Evolutionary conservation across 1,139 yeast genomes (phyloP).

Genomic region (Pneumocystis wakefieldiae): DNA sequence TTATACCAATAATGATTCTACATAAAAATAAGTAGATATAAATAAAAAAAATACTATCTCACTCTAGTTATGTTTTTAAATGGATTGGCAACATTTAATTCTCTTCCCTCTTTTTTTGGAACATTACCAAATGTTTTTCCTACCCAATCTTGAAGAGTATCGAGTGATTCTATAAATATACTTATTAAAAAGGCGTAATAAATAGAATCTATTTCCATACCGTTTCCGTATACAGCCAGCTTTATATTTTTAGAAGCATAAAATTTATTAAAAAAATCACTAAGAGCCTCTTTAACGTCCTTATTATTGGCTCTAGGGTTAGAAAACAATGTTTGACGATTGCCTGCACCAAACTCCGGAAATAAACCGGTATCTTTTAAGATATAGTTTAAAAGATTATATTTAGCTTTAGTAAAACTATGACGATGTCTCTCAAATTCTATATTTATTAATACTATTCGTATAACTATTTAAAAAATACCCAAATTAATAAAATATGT

Average conservation of each 20-base stretch:
- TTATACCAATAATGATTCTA: constrained; percentile 55
- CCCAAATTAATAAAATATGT: constrained; percentile 91
- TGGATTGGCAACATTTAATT: constrained; percentile 30
- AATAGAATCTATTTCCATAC: not conserved
- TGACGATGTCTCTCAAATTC: constrained; percentile 83
- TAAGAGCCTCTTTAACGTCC: constrained; percentile 53
- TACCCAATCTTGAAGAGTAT: constrained; percentile 57
- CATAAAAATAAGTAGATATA: constrained; percentile 64
- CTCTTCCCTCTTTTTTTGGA: constrained; percentile 38
- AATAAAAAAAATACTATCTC: constrained; percentile 37
- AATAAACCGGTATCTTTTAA: constrained; percentile 60
- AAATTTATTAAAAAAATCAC: constrained; percentile 42
- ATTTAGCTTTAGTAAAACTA: constrained; percentile 73
- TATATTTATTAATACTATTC: not conserved
- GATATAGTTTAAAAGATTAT: constrained; percentile 64
- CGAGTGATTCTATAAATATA: constrained; percentile 40
- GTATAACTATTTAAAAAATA: constrained; percentile 25
- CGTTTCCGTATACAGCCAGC: constrained; percentile 63
- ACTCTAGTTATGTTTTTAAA: constrained; percentile 35
- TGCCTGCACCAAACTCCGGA: constrained; percentile 62
- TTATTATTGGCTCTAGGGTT: constrained; percentile 36
- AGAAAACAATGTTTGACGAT: constrained; percentile 43
- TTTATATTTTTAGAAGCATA: constrained; percentile 76
- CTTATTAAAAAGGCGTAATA: not conserved
- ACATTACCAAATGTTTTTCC: constrained; percentile 49